phyloP scores from a whole-genome alignment of 495 filamentous ascomycete genomes.

The Neurospora sp. region DNA sequence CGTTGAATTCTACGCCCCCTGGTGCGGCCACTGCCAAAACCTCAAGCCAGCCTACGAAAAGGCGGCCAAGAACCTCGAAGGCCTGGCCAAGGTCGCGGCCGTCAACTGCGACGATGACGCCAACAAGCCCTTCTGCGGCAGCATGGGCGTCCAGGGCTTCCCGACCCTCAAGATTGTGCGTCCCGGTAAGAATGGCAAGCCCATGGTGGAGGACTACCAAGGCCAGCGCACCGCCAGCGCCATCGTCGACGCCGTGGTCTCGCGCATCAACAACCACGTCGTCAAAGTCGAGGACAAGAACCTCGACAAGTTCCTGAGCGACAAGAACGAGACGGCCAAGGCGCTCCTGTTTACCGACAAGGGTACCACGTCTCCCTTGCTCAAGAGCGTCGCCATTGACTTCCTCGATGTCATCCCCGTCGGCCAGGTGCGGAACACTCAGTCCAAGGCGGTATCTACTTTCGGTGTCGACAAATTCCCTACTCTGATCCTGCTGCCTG shows the following conservation, averaged over 20 bases:
- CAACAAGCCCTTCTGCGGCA: conserved; percentile 83
- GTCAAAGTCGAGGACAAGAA: conserved; percentile 77
- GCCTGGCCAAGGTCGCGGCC: conserved; percentile 86
- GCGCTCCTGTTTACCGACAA: conserved; percentile 93
- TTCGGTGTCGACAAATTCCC: conserved; percentile 75
- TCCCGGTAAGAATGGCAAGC: conserved; percentile 65
- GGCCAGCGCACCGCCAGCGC: conserved; percentile 70
- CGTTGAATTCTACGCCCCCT: conserved; percentile 83
- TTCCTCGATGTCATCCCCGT: conserved; percentile 75
- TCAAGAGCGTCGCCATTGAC: conserved; percentile 81
- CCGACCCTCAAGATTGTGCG: conserved; percentile 92
- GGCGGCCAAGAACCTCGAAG: conserved; percentile 76
- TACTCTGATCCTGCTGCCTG: conserved; percentile 70
- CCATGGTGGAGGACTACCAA: conserved; percentile 86
- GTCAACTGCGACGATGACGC: conserved; percentile 91
- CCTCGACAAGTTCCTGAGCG: conserved; percentile 62
- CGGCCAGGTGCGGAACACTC: conserved; percentile 79
- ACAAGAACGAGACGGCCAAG: conserved; percentile 67
- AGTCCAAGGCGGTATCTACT: conserved; percentile 55
- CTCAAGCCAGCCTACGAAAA: conserved; percentile 95
- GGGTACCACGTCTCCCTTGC: conserved; percentile 70
- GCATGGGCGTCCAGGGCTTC: conserved; percentile 90
- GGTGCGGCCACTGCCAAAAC: conserved; percentile 95
- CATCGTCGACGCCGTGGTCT: conserved; percentile 78
- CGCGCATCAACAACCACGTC: conserved; percentile 86